Evolutionary conservation across 2,329 filamentous ascomycete genomes (phyloP), one percentile per base, ranked within the genome.

Genomic region (Colletotrichum sp.): DNA sequence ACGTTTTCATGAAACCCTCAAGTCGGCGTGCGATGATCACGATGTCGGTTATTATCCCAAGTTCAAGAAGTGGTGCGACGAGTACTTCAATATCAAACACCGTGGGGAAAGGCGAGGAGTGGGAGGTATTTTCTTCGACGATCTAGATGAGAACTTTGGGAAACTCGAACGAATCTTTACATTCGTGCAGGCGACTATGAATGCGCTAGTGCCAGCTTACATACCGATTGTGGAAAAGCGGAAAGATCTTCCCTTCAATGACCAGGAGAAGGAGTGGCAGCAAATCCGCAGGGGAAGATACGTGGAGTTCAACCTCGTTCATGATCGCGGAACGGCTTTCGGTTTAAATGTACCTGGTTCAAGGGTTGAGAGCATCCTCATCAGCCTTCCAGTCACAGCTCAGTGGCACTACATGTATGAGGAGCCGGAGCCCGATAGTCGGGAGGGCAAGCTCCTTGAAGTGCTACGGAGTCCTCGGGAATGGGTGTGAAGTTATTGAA

Each of bases 31-130:
- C 86, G 97, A 99, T 85, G 93, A 94, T 80, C 96, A 99, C 84
- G 95, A 98, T 87, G 94, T 94, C 83, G 90, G 89, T 32, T 99
- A 98, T 89, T 99, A 98, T 84, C 93, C 95, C 15, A 92, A 93
- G 68, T 99, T 99, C 91, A 99, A 99, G 88, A 93, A 94, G 82
- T 99, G 97, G 97, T 99, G 97, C 84, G 97, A 99, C 84, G 93
- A 97, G 80, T 99, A 99, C 88, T 99, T 99, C 87, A 93, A 90
- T 88, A 94, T 98, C 85, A 96, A 96, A 83, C 97, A 99, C 87
- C 93, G 97, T 63, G 91, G 91, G 71, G 97, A 99, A 87, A 89
- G 92, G 55, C 93, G 97, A 63, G 97, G 97, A 70, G 88, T 99
- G 32, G 97, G 97, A 64, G 97, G 97, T 66, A 98, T 99, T 85